These are phyloP conservation scores for Camellia oleifera DNA, from an alignment of 179 eudicot genomes.

Conservation along the genomic window DNA sequence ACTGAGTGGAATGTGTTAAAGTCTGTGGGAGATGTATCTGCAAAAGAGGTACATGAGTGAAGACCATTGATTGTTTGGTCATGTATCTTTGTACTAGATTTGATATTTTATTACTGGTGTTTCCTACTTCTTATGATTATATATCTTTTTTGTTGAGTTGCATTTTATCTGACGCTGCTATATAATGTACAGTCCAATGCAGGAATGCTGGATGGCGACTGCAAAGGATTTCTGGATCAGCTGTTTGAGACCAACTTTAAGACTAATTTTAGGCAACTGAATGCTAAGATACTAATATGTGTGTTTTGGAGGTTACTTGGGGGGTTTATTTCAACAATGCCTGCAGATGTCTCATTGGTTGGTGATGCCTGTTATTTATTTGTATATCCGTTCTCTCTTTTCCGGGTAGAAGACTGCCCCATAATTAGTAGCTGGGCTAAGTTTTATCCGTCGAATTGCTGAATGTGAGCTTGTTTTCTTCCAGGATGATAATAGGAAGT, in stretches of 20 bases:
- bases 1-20: slow-evolving; percentile 54
- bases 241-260: slow-evolving; percentile 30
- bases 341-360: slow-evolving; percentile 45
- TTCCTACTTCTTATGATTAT: background rate
- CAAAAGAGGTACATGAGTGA: slow-evolving; percentile 40
- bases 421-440: background rate
- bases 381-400: background rate
- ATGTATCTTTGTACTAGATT: background rate
- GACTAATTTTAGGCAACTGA: slow-evolving; percentile 37
- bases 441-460: background rate
- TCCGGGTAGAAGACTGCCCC: background rate
- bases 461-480: slow-evolving; percentile 15
- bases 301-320: slow-evolving; percentile 61
- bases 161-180: slow-evolving; percentile 3
- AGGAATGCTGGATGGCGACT: slow-evolving; percentile 42
- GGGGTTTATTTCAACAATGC: slow-evolving; percentile 39
- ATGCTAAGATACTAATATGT: slow-evolving; percentile 53
- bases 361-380: slow-evolving; percentile 21
- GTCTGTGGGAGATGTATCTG: slow-evolving; percentile 25
- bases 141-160: slow-evolving; percentile 1
- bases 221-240: slow-evolving; percentile 45
- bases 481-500: slow-evolving; percentile 54
- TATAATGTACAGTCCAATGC: slow-evolving; percentile 36
- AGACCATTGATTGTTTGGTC: background rate
- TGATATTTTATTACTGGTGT: background rate